Evolutionary conservation across 257 asterid genomes (phyloP), one percentile per base, ranked within the genome.

Genomic region (Anisodus acutangulus): DNA sequence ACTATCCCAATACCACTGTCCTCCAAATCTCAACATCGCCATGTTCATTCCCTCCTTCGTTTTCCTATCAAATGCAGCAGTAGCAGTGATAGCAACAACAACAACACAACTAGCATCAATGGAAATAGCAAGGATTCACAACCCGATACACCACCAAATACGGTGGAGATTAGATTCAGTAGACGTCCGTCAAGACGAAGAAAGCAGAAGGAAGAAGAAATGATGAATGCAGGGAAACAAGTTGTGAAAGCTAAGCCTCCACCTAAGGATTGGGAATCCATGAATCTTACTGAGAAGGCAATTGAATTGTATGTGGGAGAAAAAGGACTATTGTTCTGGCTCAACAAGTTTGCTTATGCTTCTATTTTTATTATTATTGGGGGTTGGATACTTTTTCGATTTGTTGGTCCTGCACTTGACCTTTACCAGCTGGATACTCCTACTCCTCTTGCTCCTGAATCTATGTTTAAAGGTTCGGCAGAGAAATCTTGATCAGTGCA

Each of bases 291-390:
- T 2, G 97, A 95, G 91, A 95, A 95, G 89, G 95, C 94, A 6
- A 22, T 87, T n/a, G 98, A 94, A 89, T 62, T 95, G 62, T 94
- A 95, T 31, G 57, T 93, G 83, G 97, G 98, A 9, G 97, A 94
- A 85, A 95, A 93, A 87, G 97, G 99, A 5, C 9, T 80, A 6
- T 72, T 94, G 82, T 95, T 91, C 82, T 95, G 98, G 99, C 94
- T 95, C 16, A 95, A 94, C 90, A 95, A 95, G 88, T 91, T 95
- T 78, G 97, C 98, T 8, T 95, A 94, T 83, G 99, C 97, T 51
- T 95, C 98, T 35, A 95, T 94, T 78, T 95, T 84, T 86, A 92
- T 95, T 47, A 85, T 94, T 4, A 95, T 95, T 11, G 97, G 98
- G 37, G 98, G 95, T 7, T 95, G 98, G 99, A 92, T 95, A 58